Evolutionary conservation across 2,329 filamentous ascomycete genomes (phyloP).

Genomic region (Pyrenophora seminiperda): DNA sequence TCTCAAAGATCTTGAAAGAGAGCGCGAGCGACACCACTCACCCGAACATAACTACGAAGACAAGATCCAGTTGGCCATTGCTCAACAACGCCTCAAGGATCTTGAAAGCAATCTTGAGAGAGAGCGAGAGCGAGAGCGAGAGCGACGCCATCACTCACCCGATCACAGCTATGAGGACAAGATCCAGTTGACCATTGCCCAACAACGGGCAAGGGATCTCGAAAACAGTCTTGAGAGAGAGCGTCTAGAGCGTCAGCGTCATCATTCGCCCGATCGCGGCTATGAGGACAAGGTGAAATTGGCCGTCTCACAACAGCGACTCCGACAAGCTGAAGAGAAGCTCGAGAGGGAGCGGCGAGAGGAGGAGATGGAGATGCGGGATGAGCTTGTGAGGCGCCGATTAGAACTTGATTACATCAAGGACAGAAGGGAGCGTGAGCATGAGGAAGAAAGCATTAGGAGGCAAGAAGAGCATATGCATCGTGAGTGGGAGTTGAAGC

Average conservation of each 20-base stretch:
- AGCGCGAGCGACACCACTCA: constrained; percentile 22
- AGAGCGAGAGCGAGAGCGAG: constrained; percentile 9
- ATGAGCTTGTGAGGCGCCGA: constrained; percentile 44
- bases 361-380: constrained; percentile 41
- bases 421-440: constrained; percentile 40
- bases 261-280: constrained; percentile 17
- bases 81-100: constrained; percentile 14
- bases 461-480: constrained; percentile 37
- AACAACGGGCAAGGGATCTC: constrained; percentile 44
- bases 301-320: constrained; percentile 41
- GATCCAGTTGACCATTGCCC: constrained; percentile 42
- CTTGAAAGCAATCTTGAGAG: constrained; percentile 11
- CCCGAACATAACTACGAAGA: constrained; percentile 10
- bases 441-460: constrained; percentile 35
- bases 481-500: constrained; percentile 41
- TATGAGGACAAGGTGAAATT: constrained; percentile 40
- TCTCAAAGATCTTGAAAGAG: constrained; percentile 44
- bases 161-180: constrained; percentile 37
- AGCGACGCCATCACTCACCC: constrained; percentile 21
- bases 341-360: constrained; percentile 44
- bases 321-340: constrained; percentile 46
- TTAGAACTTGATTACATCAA: constrained; percentile 46
- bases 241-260: constrained; percentile 2
- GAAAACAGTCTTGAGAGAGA: constrained; percentile 43
- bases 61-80: constrained; percentile 11